phyloP scores from a whole-genome alignment of 495 filamentous ascomycete genomes.

The Lophium mytilinum region DNA sequence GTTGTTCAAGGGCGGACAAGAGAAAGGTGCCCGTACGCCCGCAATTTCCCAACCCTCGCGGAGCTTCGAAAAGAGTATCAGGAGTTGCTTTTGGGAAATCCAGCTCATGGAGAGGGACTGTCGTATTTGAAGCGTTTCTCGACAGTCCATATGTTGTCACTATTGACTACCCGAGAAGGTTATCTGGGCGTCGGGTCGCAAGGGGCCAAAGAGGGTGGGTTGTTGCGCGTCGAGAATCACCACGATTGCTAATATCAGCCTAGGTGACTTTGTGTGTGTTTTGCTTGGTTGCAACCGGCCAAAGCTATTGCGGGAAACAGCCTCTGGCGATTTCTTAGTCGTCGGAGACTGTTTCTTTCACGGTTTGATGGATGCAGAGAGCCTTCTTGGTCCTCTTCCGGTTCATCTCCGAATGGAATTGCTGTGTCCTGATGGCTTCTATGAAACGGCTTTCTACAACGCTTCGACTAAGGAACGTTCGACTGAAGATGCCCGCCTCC shows the following conservation, averaged over 20 bases:
- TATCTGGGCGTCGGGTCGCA: not conserved
- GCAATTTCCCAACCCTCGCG: not conserved
- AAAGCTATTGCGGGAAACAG: not conserved
- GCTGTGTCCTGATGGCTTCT: not conserved
- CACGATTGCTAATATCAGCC: not conserved
- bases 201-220: not conserved
- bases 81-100: not conserved
- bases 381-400: not conserved
- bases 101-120: too few relatives aligned
- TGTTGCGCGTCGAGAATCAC: too few relatives aligned
- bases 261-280: not conserved
- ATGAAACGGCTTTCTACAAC: not conserved
- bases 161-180: not conserved
- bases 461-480: not conserved
- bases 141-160: too few relatives aligned
- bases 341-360: not conserved
- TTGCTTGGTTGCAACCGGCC: not conserved
- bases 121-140: too few relatives aligned
- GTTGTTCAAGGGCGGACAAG: not conserved
- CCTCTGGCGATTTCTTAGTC: too few relatives aligned
- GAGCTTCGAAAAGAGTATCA: not conserved
- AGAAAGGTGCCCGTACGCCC: not conserved
- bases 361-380: not conserved
- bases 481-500: not conserved
- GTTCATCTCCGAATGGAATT: not conserved